phyloP scores from a whole-genome alignment of 2,329 filamentous ascomycete species.

The Cytospora piceicola region DNA sequence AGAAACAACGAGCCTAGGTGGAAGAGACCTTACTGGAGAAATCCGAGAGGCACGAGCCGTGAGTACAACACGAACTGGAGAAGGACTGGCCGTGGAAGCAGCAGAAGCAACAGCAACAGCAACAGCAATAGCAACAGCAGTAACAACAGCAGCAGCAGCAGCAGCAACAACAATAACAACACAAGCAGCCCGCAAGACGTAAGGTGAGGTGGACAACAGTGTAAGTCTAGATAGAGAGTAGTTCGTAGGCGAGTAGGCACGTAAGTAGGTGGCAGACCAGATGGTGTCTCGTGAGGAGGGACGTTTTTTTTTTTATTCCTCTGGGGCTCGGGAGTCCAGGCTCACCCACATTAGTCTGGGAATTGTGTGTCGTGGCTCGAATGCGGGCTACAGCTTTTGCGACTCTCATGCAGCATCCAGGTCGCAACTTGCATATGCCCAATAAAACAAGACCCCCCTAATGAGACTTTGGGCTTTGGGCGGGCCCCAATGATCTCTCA shows the following conservation, averaged over 20 bases:
- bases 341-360: constrained; percentile 42
- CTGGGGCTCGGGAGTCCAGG: constrained; percentile 32
- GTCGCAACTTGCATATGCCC: constrained; percentile 28
- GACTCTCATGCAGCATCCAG: constrained; percentile 32
- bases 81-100: constrained; percentile 1
- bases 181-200: constrained; percentile 16
- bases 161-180: background rate
- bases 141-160: constrained; percentile 4
- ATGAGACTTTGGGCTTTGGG: constrained; percentile 28
- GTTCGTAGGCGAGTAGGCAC: constrained; percentile 11
- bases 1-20: constrained; percentile 1
- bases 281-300: constrained; percentile 23
- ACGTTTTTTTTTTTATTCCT: constrained; percentile 18
- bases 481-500: constrained; percentile 26
- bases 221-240: constrained; percentile 9
- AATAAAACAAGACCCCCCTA: constrained; percentile 25
- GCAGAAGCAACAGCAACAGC: constrained; percentile 1
- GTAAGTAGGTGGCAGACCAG: constrained; percentile 7
- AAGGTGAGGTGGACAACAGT: constrained; percentile 12
- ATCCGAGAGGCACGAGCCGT: background rate
- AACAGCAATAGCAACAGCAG: background rate
- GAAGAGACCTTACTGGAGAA: constrained; percentile 8
- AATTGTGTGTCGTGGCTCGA: constrained; percentile 47
- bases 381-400: constrained; percentile 40
- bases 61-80: constrained; percentile 13